Conservation (phyloP, 2,329 filamentous ascomycete genomes). For the Leptosphaerulina australis region DNA sequence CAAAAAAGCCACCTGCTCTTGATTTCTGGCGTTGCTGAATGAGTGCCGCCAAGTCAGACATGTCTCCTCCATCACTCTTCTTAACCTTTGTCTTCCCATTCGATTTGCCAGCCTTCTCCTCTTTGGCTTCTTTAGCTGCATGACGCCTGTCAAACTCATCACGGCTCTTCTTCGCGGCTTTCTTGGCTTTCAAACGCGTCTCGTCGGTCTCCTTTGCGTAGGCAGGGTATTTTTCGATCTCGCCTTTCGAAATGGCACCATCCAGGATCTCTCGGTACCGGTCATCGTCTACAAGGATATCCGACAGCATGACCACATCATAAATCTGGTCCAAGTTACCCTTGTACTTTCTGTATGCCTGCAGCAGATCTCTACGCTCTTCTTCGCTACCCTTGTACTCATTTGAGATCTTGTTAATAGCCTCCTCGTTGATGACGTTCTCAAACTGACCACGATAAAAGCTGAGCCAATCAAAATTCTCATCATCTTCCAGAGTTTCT, state of each 20-base stretch:
- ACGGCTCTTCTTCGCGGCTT: conserved; percentile 45
- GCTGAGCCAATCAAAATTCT: conserved; percentile 83
- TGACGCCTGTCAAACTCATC: conserved; percentile 57
- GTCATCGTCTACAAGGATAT: conserved; percentile 82
- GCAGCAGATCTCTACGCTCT: conserved; percentile 77
- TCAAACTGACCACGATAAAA: conserved; percentile 88
- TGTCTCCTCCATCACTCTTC: conserved; percentile 41
- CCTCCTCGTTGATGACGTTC: conserved; percentile 73
- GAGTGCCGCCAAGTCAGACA: conserved; percentile 44
- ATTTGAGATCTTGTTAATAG: conserved; percentile 75
- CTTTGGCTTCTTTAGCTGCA: conserved; percentile 61
- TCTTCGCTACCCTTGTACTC: conserved; percentile 87
- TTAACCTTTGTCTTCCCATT: conserved; percentile 37
- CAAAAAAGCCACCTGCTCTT: conserved; percentile 45
- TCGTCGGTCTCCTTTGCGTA: conserved; percentile 70
- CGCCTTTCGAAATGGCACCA: conserved; percentile 72
- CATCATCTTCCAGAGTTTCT: conserved; percentile 75
- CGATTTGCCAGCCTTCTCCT: conserved; percentile 63
- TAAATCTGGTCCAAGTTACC: conserved; percentile 82
- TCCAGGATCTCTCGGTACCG: conserved; percentile 83
- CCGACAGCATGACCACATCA: conserved; percentile 82
- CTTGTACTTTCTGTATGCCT: conserved; percentile 73
- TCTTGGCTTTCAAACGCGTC: conserved; percentile 39
- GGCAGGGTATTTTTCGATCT: conserved; percentile 68
- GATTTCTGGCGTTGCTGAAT: conserved; percentile 47